Conservation (phyloP, 2,329 filamentous ascomycete species). For the Botryotinia calthae region DNA sequence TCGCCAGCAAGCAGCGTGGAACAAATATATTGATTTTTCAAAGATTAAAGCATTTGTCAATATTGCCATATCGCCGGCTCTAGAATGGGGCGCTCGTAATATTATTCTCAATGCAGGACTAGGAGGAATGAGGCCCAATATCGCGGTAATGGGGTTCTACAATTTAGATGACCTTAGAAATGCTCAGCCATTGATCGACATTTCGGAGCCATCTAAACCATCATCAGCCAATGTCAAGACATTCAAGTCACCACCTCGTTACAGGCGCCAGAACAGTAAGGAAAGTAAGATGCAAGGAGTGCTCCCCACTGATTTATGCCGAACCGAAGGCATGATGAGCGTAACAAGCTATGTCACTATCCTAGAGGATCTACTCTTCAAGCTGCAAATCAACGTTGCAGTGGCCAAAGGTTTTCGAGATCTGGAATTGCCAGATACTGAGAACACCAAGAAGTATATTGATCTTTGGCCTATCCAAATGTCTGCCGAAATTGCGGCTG, state of each 20-base stretch:
- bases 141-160: conserved; percentile 77
- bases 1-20: conserved; percentile 74
- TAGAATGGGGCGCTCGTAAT: conserved; percentile 84
- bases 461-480: conserved; percentile 93
- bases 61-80: conserved; percentile 74
- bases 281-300: conserved; percentile 54
- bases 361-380: conserved; percentile 75
- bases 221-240: conserved; percentile 34
- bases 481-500: conserved; percentile 75
- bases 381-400: conserved; percentile 79
- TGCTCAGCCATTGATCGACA: conserved; percentile 53
- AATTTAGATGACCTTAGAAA: conserved; percentile 74
- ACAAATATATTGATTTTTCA: conserved; percentile 81
- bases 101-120: conserved; percentile 77
- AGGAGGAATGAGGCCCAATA: conserved; percentile 86
- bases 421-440: conserved; percentile 65
- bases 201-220: conserved; percentile 49
- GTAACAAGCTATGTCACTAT: conserved; percentile 77
- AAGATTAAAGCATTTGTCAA: conserved; percentile 89
- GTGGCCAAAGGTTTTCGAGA: conserved; percentile 78
- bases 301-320: conserved; percentile 68
- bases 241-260: conserved; percentile 31
- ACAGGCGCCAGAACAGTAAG: conserved; percentile 52
- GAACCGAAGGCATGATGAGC: conserved; percentile 65
- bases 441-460: conserved; percentile 71